Percentiles rank a stretch among this genome's conserved stretches.
phyloP scores from a whole-genome alignment of 768 basidiomycete species.

The Pleurotus ostreatus region DNA sequence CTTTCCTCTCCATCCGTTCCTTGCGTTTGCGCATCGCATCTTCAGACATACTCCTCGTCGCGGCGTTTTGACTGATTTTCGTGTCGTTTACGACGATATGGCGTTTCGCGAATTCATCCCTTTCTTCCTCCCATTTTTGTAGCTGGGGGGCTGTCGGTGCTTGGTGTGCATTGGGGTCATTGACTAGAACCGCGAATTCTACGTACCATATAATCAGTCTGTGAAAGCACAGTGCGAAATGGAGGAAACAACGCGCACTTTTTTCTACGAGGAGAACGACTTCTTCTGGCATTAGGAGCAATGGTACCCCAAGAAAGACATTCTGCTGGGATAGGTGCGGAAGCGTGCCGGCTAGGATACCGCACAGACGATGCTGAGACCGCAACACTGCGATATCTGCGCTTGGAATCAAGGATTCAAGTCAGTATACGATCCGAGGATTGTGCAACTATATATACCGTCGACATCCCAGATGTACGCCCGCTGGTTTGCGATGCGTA shows the following conservation, averaged over 20 bases:
- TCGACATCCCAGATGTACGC: constrained; percentile 73
- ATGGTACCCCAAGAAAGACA: constrained; percentile 89
- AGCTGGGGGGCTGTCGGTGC: constrained; percentile 45
- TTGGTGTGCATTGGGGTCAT: constrained; percentile 60
- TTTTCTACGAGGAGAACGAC: constrained; percentile 83
- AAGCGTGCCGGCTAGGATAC: constrained; percentile 84
- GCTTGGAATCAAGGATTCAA: constrained; percentile 8
- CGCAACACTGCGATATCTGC: constrained; percentile 81
- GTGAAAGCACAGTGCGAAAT: background rate
- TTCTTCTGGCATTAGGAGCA: constrained; percentile 88
- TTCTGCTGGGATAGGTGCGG: constrained; percentile 97
- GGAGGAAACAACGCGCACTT: constrained; percentile 38
- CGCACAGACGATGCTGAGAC: constrained; percentile 77
- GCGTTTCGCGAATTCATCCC: constrained; percentile 38
- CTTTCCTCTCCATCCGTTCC: constrained; percentile 52
- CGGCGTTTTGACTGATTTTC: constrained; percentile 32
- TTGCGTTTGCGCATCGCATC: constrained; percentile 69
- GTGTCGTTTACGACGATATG: constrained; percentile 54
- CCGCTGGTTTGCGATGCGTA: constrained; percentile 74
- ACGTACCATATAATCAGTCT: constrained; percentile 10
- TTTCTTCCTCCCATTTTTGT: constrained; percentile 46
- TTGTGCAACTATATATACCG: no score
- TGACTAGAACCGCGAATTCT: constrained; percentile 78
- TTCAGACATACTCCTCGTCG: constrained; percentile 46
- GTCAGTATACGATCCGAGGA: background rate